phyloP scores from a whole-genome alignment of 2,329 filamentous ascomycete genomes.

The Emergomyces orientalis region DNA sequence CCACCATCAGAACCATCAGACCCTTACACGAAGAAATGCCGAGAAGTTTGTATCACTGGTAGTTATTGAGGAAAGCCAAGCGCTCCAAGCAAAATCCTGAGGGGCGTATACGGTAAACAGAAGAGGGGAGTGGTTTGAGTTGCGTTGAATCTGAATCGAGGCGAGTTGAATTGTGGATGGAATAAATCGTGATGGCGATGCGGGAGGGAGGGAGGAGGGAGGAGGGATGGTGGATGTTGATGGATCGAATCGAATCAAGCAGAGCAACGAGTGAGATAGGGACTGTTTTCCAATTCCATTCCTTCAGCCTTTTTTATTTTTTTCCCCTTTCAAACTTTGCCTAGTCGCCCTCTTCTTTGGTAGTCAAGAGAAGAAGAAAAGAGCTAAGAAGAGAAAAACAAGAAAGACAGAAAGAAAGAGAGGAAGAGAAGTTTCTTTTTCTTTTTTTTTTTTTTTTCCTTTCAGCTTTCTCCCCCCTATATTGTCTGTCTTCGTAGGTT shows the following conservation, averaged over 20 bases:
- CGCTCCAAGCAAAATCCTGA: not conserved
- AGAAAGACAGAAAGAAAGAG: not conserved
- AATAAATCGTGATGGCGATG: not conserved
- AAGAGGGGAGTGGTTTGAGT: not conserved
- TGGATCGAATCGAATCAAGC: conserved; percentile 1
- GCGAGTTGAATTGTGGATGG: not conserved
- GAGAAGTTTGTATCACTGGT: not conserved
- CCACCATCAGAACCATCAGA: conserved; percentile 1
- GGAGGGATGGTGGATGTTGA: not conserved
- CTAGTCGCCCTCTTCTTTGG: not conserved
- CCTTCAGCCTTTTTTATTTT: not conserved
- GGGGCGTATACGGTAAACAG: not conserved
- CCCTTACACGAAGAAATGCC: not conserved
- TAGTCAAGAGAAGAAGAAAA: not conserved
- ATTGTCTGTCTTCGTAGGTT: too few species aligned
- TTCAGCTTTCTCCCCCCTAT: too few species aligned
- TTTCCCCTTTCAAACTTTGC: not conserved
- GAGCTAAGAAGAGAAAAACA: not conserved
- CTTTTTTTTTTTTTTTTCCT: not conserved
- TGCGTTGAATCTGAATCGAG: too few species aligned
- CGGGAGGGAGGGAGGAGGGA: not conserved
- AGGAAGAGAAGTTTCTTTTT: not conserved
- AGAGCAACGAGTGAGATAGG: not conserved
- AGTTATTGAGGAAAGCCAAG: not conserved
- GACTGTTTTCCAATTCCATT: not conserved